Conservation (phyloP, 1,139 yeast genomes). For the Hyphopichia burtonii region DNA sequence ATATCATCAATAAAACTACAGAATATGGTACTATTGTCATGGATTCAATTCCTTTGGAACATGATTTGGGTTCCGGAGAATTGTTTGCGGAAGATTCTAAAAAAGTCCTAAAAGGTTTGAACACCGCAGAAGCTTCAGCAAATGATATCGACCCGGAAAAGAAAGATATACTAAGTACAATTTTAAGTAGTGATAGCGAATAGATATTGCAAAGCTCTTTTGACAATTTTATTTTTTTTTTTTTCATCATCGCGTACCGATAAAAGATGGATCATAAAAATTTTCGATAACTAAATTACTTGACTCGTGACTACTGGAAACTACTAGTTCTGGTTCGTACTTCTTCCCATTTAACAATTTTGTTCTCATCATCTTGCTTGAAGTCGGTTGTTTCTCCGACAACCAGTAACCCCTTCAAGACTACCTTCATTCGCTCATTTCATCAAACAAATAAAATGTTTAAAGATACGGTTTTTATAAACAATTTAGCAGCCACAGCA, state of each 20-base stretch:
- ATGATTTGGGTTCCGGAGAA: slow-evolving; percentile 26
- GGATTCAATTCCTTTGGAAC: slow-evolving; percentile 34
- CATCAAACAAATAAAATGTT: slow-evolving; percentile 18
- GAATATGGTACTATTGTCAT: slow-evolving; percentile 57
- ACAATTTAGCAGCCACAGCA: slow-evolving; percentile 59
- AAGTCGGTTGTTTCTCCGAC: slow-evolving; percentile 22
- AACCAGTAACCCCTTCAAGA: background rate
- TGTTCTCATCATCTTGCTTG: slow-evolving; percentile 5
- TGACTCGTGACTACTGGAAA: no score
- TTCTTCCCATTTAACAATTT: slow-evolving; percentile 7
- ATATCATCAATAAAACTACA: slow-evolving; percentile 43
- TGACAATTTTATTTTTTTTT: no score
- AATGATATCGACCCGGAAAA: background rate
- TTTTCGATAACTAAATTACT: no score
- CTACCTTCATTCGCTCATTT: slow-evolving; percentile 6
- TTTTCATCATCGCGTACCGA: no score
- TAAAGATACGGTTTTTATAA: slow-evolving; percentile 56
- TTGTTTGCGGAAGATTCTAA: slow-evolving; percentile 12
- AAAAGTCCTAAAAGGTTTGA: slow-evolving; percentile 11
- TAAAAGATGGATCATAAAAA: no score
- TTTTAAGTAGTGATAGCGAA: background rate
- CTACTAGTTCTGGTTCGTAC: no score
- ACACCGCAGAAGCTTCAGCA: background rate
- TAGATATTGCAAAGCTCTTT: background rate
- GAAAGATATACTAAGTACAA: background rate